phyloP scores from a whole-genome alignment of 257 asterid species.

The Ajuga chamaepitys region DNA sequence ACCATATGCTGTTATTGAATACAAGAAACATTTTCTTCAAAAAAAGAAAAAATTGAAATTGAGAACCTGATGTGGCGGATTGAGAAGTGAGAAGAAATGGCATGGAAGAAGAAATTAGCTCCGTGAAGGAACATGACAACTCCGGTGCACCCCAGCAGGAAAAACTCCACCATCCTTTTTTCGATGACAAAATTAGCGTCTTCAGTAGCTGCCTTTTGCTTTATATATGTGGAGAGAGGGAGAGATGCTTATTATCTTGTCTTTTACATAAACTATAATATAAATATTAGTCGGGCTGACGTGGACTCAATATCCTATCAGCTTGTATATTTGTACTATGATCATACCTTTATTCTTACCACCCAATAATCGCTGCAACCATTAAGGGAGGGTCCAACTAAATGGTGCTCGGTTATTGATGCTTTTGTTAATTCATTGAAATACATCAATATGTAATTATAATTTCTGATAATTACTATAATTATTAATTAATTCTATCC shows the following conservation, averaged over 20 bases:
- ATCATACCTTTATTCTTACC: neutral
- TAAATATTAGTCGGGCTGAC: conserved; percentile 3
- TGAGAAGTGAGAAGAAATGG: conserved; percentile 35
- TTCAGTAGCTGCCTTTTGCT: neutral
- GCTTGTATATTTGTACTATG: neutral
- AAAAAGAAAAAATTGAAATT: neutral
- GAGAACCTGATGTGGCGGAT: conserved; percentile 46
- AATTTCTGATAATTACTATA: too few relatives aligned
- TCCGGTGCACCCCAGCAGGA: conserved; percentile 63
- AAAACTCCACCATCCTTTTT: conserved; percentile 38
- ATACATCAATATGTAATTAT: too few relatives aligned
- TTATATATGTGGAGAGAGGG: neutral
- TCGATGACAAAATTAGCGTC: too few relatives aligned
- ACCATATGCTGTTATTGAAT: neutral
- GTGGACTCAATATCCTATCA: conserved; percentile 19
- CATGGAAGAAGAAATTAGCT: conserved; percentile 52
- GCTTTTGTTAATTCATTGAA: too few relatives aligned
- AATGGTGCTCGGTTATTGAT: too few relatives aligned
- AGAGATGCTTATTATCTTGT: neutral
- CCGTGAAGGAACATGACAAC: conserved; percentile 66
- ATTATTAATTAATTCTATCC: too few relatives aligned
- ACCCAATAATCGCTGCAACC: neutral
- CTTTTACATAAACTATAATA: neutral
- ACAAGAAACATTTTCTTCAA: too few relatives aligned
- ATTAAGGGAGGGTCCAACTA: too few relatives aligned